Evolutionary conservation across 345 rosid species (phyloP), one percentile per base, ranked within the genome.

Genomic region (Cardamine resedifolia): DNA sequence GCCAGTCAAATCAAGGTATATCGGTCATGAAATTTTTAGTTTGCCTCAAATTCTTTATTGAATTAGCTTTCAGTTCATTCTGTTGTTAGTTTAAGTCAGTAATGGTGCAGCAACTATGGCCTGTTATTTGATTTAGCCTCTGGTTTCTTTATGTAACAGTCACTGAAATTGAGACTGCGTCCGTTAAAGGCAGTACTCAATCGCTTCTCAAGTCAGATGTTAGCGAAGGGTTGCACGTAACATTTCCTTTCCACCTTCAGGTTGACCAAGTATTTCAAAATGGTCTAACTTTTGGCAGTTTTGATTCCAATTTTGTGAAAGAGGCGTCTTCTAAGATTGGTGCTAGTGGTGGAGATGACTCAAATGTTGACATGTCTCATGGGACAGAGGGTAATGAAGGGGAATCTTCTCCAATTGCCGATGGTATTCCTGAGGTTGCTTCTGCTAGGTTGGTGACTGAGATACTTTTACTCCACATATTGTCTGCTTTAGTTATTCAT

Each of bases 221-320:
- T 66, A 60, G 78, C 45, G 81, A 78, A 70, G 83, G 84, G 56
- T 85, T 83, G 15, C 90, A 85, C 52, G 96, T 93, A 24, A 90
- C 85, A 53, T 93, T 93, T 69, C 97, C 97, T 1, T 74, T 79
- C 73, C 96, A 88, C 84, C 86, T 90, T 75, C 83, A 85, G 73
- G 90, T 81, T 36, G 81, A 90, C 20, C 83, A 87, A 71, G 89
- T 80, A 66, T 71, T 90, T 51, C 88, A 84, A 74, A 87, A 79
- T 80, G 90, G 92, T 30, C 80, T 90, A 73, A 85, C 85, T 62
- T 93, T 93, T 85, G 98, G 98, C 80, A 93, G 96, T 79, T 88
- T 93, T 69, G 90, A 77, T 75, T 64, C 84, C 66, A 66, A 53
- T 75, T 72, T 84, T 72, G 64, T 74, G 27, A 85, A 81, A 43